Evolutionary conservation across 2,329 filamentous ascomycete species (phyloP).

Genomic region (Pestalotiopsis sp.): DNA sequence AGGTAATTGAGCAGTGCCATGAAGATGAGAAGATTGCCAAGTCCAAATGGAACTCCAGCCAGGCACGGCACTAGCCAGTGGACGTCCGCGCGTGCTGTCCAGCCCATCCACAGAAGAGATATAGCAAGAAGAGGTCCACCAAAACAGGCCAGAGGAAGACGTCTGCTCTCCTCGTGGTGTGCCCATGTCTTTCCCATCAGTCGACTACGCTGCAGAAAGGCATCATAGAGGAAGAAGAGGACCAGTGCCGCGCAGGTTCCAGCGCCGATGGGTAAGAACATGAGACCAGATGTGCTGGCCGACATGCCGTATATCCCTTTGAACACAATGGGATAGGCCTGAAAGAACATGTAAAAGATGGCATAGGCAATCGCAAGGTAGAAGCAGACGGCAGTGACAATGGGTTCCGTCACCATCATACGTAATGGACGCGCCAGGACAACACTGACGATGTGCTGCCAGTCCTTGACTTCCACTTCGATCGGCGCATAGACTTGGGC

Average conservation of each 20-base stretch:
- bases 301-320: conserved; percentile 24
- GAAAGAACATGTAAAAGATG: conserved; percentile 61
- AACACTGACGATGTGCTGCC: background rate
- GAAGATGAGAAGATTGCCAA: conserved; percentile 32
- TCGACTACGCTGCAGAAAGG: background rate
- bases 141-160: conserved; percentile 17
- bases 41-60: conserved; percentile 16
- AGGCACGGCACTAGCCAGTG: conserved; percentile 15
- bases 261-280: conserved; percentile 14
- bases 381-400: conserved; percentile 34
- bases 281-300: conserved; percentile 45
- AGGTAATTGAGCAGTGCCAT: conserved; percentile 49
- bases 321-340: conserved; percentile 60
- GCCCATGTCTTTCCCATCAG: conserved; percentile 11
- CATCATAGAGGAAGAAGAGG: conserved; percentile 3
- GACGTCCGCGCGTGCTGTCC: conserved; percentile 13
- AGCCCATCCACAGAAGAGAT: conserved; percentile 19
- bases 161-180: conserved; percentile 15
- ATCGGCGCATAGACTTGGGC: background rate
- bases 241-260: background rate
- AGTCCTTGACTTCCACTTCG: background rate
- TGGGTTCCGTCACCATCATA: conserved; percentile 38
- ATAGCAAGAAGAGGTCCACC: conserved; percentile 15
- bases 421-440: conserved; percentile 4
- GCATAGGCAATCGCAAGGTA: conserved; percentile 48